Base-by-base conservation (phyloP, 2,329 filamentous ascomycete genomes). In the Epichloe glyceriae region DNA sequence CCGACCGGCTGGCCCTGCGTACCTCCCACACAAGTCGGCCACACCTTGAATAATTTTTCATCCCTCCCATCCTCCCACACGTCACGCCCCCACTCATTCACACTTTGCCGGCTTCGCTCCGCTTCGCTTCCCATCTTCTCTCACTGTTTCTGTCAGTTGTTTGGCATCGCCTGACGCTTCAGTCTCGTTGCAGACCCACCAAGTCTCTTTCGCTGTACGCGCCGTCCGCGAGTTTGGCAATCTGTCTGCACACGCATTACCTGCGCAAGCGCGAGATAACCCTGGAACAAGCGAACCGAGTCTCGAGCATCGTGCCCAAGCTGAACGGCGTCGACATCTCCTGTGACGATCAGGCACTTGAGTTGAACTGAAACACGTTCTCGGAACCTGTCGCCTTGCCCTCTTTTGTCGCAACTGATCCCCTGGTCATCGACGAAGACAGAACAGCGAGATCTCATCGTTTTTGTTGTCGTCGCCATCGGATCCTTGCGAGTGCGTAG, bases 1-100 rank as follows among this genome's bases (percentile, higher is more conserved):
- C 71, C 73, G 73, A 77, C 72, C 71, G 67, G 71, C 48, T 69
- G 70, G 72, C 73, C 73, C 63, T 73, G 70, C 71, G 72, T 72
- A 73, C 65, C 67, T 66, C 63, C 68, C 67, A 65, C 65, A 64
- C 65, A 64, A 70, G 70, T 74, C 62, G 72, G 71, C 68, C 69
- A 65, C 58, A 53, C 60, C 57, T 62, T 62, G 60, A 65, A 49
- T 42, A 65, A 65, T 62, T 61, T 60, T 64, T 59, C 58, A 61
- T 60, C 48, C 54, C 47, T 58, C 52, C 59, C 58, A 17, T 22
- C 34, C 44, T 19, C 26, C 22, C 49, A 35, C 58, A 64, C 61
- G 61, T 63, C 63, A 62, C 62, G 59, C 58, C 63, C 62, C 63
- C 61, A 63, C 56, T 58, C 59, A 52, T 54, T 52, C 47, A 42